Conservation (phyloP, 495 filamentous ascomycete genomes). For the Penicillium dipodomyicola region DNA sequence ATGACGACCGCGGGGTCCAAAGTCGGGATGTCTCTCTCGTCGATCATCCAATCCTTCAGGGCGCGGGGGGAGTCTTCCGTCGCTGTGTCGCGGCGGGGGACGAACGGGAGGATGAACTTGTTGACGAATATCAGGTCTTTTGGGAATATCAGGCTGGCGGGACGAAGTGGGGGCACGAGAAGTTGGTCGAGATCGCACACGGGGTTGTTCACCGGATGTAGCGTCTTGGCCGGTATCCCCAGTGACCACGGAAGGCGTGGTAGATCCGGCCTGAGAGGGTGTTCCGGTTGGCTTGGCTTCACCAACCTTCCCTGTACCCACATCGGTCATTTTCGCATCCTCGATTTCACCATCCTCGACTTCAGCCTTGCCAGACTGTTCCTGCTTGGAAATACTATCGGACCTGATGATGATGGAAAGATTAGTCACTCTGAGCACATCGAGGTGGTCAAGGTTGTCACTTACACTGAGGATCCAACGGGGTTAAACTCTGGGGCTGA, state of each 20-base stretch:
- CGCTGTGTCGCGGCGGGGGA: slow-evolving; percentile 26
- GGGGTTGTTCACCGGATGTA: slow-evolving; percentile 22
- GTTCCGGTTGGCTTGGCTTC: slow-evolving; percentile 10
- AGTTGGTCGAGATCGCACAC: slow-evolving; percentile 25
- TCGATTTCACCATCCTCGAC: slow-evolving; percentile 80
- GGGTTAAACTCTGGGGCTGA: slow-evolving; percentile 50
- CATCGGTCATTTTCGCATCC: slow-evolving; percentile 55
- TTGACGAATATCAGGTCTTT: slow-evolving; percentile 39
- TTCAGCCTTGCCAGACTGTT: slow-evolving; percentile 44
- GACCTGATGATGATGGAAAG: slow-evolving; percentile 21
- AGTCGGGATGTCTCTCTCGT: slow-evolving; percentile 40
- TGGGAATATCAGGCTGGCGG: slow-evolving; percentile 33
- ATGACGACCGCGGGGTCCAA: slow-evolving; percentile 37
- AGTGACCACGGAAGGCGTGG: slow-evolving; percentile 14
- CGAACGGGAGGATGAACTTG: slow-evolving; percentile 35
- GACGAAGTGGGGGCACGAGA: slow-evolving; percentile 32
- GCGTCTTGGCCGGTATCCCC: slow-evolving; percentile 17
- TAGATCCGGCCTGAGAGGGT: slow-evolving; percentile 13
- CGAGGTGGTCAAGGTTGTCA: slow-evolving; percentile 9
- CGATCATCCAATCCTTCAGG: slow-evolving; percentile 41
- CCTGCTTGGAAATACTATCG: slow-evolving; percentile 33
- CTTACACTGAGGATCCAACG: slow-evolving; percentile 39
- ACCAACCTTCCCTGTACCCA: slow-evolving; percentile 19
- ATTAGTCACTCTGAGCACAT: slow-evolving; percentile 14
- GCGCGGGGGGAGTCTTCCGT: slow-evolving; percentile 36